These are phyloP conservation scores for Hyphopichia khmerensis DNA, from an alignment of 1,139 yeast genomes.

Conservation along the genomic window DNA sequence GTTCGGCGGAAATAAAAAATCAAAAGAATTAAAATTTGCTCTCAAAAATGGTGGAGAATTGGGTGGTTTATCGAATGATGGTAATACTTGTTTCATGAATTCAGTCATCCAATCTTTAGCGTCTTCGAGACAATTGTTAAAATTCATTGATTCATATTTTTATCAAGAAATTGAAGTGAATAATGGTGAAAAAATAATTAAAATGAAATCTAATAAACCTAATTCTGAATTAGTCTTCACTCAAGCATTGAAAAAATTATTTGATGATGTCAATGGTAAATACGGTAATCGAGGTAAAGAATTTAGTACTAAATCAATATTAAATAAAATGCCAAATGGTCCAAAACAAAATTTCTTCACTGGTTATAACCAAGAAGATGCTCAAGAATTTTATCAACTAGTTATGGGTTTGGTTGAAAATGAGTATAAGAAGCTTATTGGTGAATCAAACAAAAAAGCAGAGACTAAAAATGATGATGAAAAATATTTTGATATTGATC, in stretches of 20 bases:
- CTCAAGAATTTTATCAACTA: slow-evolving; percentile 89
- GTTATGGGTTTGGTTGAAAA: slow-evolving; percentile 71
- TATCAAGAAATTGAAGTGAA: slow-evolving; percentile 23
- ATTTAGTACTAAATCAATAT: slow-evolving; percentile 63
- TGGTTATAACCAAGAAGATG: slow-evolving; percentile 91
- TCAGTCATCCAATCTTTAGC: slow-evolving; percentile 83
- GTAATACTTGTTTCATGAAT: slow-evolving; percentile 93
- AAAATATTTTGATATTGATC: slow-evolving; percentile 22
- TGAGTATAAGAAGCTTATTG: slow-evolving; percentile 42
- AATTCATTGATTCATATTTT: slow-evolving; percentile 53
- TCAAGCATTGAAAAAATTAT: slow-evolving; percentile 46
- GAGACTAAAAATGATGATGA: background rate
- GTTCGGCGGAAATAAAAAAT: slow-evolving; percentile 12
- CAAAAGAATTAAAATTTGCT: slow-evolving; percentile 38
- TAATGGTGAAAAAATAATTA: slow-evolving; percentile 17
- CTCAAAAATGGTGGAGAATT: slow-evolving; percentile 64
- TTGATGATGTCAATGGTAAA: slow-evolving; percentile 54
- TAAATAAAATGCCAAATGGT: slow-evolving; percentile 74
- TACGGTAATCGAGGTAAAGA: slow-evolving; percentile 58
- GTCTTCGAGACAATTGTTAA: slow-evolving; percentile 61
- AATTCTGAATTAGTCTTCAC: slow-evolving; percentile 47
- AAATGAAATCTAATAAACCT: slow-evolving; percentile 30
- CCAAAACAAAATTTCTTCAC: slow-evolving; percentile 73
- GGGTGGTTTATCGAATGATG: slow-evolving; percentile 87
- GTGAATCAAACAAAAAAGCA: background rate